Percentiles rank a stretch among this genome's conserved stretches.
Evolutionary conservation across 768 basidiomycete genomes (phyloP).

Genomic region (Macrolepiota fuliginosa): DNA sequence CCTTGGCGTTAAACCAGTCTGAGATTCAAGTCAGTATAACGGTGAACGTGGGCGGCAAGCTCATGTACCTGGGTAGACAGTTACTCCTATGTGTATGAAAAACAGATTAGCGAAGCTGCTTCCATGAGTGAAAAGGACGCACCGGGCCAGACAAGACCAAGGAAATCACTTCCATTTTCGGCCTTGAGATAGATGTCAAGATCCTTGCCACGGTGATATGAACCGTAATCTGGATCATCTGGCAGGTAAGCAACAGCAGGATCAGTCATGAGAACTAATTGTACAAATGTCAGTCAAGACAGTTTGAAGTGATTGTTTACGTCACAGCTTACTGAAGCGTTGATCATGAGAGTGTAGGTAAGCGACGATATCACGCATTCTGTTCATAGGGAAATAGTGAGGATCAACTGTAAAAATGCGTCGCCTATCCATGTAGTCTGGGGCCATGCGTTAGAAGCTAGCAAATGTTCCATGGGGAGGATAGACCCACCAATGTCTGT

Average conservation of each 20-base stretch:
- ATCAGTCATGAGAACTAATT: constrained; percentile 68
- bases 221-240: constrained; percentile 38
- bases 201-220: constrained; percentile 53
- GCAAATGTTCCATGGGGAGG: neutral
- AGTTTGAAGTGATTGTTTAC: neutral
- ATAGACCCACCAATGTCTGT: constrained; percentile 58
- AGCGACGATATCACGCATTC: constrained; percentile 62
- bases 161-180: neutral
- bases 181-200: constrained; percentile 57
- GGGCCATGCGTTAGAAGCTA: neutral
- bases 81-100: neutral
- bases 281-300: neutral
- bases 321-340: constrained; percentile 43
- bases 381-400: constrained; percentile 58
- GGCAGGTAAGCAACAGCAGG: constrained; percentile 61
- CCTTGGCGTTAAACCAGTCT: constrained; percentile 63
- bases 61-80: constrained; percentile 9
- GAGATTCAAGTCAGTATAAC: neutral
- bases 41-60: neutral
- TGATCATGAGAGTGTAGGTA: constrained; percentile 62
- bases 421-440: constrained; percentile 68
- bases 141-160: neutral
- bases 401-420: constrained; percentile 69
- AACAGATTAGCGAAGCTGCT: neutral
- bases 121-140: neutral